Base-by-base conservation (phyloP, 805 yeast species). In the Starmerella sp. region DNA sequence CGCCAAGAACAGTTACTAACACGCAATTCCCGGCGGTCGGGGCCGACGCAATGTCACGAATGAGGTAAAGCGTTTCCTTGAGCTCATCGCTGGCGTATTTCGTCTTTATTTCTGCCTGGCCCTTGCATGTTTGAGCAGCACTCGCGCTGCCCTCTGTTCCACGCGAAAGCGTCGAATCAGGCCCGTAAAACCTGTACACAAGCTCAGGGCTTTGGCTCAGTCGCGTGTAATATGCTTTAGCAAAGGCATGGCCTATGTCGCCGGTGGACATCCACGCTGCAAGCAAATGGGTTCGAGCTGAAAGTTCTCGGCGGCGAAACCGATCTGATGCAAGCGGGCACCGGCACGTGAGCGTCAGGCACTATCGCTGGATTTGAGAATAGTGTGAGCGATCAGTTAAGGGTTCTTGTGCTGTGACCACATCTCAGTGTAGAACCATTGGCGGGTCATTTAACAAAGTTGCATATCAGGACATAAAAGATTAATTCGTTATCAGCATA, bases 1-100 rank as follows among this genome's bases (percentile, higher is more conserved):
- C 76, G 42, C 76, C 76, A 9, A 70, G 56, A 8, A 73, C 73
- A 55, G 68, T 72, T 39, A 72, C 62, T 36, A 73, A 60, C 13
- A 72, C 61, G 30, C 63, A 64, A 35, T 65, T 57, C 37, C 62
- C 57, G 13, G 43, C n/a, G 4, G 43, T 48, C n/a, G 43, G 43
- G 13, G 13, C 43, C 5, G 43, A 10, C 6, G 43, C 22, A 8
- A 48, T 17, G 14, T 48, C 43, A 17, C 41, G 39, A 15, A 47
- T 29, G 32, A 36, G 38, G n/a, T n/a, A 11, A 38, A n/a, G 51
- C 14, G 2, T 7, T 15, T 22, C 43, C 5, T 9, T 22, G 4
- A 5, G 22, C 28, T 48, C 22, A 1, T 29, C 11, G 30, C 36
- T 28, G 6, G 41, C 43, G 14, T 36, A 38, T 9, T 17, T 14